Base-by-base conservation (phyloP, 139 green algal species). In the Coelastrella sp. region DNA sequence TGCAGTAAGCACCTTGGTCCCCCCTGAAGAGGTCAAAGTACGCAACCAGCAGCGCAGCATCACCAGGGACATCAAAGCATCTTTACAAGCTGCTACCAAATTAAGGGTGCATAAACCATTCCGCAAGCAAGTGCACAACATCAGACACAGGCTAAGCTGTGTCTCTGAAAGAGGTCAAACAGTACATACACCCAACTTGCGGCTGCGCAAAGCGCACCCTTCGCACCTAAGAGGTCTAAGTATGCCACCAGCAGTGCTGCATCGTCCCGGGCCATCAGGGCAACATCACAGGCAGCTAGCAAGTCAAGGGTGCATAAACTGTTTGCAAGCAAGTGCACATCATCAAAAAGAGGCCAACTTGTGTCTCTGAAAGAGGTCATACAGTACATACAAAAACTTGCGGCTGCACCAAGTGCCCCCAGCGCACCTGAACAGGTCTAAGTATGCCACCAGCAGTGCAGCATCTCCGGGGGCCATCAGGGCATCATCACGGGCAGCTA, bases 231-330 rank as follows among this genome's bases (percentile, higher is more conserved):
- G 74, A 95, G 91, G 22, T 79, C 59, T 54, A 96, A 77, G 90
- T 93, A 95, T 23, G 94, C 90, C 22, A 93, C 86, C 77, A 96
- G 82, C 76, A 94, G 93, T 66, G 92, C 90, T 8, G 91, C 92
- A 68, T 95, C 92, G 23, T 93, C 86, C 2, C 88, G 65, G 32
- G 92, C 92, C 88, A 96, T 94, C 0, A 96, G 89, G 23, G 77
- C 54, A 80, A 94, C 92, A 58, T 92, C 89, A 3, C 17, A 14
- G 4, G 32, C 32, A 47, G 32, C 32, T 47, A 47, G 32, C 32
- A 47, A 47, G 32, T 47, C 32, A 47, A 2, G 32, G 32, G 32
- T 47, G 32, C 32, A 47, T 47, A 47, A 0, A 47, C 1, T 2
- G 0, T 47, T 47, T 47, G 32, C 32, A 47, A 47, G 32, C 32